Base-by-base conservation (phyloP, 345 rosid genomes). In the Sisymbrium altissimum region DNA sequence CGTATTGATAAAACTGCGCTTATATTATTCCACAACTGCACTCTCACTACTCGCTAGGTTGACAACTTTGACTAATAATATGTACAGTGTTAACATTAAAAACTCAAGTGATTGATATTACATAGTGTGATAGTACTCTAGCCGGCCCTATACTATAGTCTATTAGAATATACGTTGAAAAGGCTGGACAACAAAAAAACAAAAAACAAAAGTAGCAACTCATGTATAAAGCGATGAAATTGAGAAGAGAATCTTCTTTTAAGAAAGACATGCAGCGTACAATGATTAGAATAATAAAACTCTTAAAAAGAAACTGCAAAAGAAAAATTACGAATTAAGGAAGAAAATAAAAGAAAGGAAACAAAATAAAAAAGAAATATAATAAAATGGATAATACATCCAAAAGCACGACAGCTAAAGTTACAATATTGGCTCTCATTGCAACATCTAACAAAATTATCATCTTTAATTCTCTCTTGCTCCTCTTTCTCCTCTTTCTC, bases 241-340 rank as follows among this genome's bases (percentile, higher is more conserved):
- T 68, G 80, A 72, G 70, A 81, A 70, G 78, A 79, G 81, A 81
- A 82, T 83, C 87, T 84, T 85, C 88, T 85, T 86, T 85, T 83
- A 80, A 85, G 88, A 86, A 88, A 89, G 84, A 81, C 88, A 89
- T 79, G 82, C 76, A 79, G 81, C 77, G 75, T 84, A 87, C 85
- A 84, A 75, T 80, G 80, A 82, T 78, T 59, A 78, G 78, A 79
- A 62, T 56, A 71, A 77, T 57, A 68, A 46, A 73, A 81, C 80
- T 64, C 81, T 46, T 70, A 36, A 71, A 75, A 71, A 57, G 68
- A 63, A 62, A 70, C 64, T 66, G 65, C 58, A 53, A 56, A 57
- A 53, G 18, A 62, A 64, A 36, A 72, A 72, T 67, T 53, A 72
- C 77, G 68, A 66, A 78, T 78, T 43, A 73, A 60, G 60, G 60